These are phyloP conservation scores for Coemansia sp. DNA, from an alignment of 192 early-diverging fungal species.

Conservation along the genomic window DNA sequence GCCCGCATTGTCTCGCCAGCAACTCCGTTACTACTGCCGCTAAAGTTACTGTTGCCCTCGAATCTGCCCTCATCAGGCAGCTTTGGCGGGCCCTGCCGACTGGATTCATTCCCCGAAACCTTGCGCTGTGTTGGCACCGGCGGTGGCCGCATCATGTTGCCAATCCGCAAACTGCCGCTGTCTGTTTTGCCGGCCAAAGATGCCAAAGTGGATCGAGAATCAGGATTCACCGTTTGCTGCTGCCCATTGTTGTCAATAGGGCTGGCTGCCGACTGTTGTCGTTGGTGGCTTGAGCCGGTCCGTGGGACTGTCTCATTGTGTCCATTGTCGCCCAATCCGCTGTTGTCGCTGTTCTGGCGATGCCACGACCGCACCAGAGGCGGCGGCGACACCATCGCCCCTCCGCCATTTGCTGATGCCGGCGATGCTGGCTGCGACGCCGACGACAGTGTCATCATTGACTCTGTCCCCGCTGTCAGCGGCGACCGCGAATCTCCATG, in stretches of 20 bases:
- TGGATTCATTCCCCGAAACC: conserved; percentile 8
- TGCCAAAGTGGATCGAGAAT: conserved; percentile 8
- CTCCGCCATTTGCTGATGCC: conserved; percentile 1
- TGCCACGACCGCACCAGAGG: conserved; percentile 12
- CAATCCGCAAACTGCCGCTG: conserved; percentile 30
- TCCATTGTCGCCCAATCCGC: conserved; percentile 8
- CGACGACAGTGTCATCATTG: conserved; percentile 17
- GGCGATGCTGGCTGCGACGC: conserved; percentile 16
- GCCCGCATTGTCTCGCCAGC: background rate
- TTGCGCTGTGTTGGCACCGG: conserved; percentile 11
- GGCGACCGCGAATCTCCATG: conserved; percentile 5
- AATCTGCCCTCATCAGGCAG: conserved; percentile 12
- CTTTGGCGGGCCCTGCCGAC: conserved; percentile 17
- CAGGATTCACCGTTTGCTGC: conserved; percentile 1
- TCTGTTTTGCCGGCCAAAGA: background rate
- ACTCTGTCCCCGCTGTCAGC: conserved; percentile 11
- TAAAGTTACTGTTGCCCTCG: conserved; percentile 7
- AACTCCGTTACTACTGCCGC: conserved; percentile 1
- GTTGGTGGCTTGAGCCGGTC: conserved; percentile 18
- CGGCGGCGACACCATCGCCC: conserved; percentile 12
- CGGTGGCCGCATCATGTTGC: conserved; percentile 37
- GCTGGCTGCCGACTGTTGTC: conserved; percentile 6
- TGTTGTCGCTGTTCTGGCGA: conserved; percentile 16
- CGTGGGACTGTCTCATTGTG: background rate
- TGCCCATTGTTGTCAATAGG: conserved; percentile 17